These are phyloP conservation scores for Areca catechu DNA, from an alignment of 176 grass and related monocot species.

Conservation along the genomic window DNA sequence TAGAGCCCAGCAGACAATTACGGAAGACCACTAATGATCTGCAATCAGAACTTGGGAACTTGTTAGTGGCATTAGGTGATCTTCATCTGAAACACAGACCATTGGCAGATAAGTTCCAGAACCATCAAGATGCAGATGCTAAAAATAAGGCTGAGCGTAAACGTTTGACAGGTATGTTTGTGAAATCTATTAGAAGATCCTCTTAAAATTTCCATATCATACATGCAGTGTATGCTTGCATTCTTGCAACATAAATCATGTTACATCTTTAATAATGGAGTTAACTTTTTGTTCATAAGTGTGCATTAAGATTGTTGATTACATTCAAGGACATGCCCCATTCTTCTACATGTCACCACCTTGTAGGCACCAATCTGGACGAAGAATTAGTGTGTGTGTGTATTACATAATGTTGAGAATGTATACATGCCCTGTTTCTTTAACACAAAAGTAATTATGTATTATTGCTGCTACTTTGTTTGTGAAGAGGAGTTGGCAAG, in stretches of 20 bases:
- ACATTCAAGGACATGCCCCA: too few relatives aligned
- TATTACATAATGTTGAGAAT: too few relatives aligned
- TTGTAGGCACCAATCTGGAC: too few relatives aligned
- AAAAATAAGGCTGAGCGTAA: constrained; percentile 59
- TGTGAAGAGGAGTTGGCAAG: constrained; percentile 65
- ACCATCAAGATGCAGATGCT: constrained; percentile 39
- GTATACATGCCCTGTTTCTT: too few relatives aligned
- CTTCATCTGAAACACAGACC: constrained; percentile 71
- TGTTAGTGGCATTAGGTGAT: constrained; percentile 35
- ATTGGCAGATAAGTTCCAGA: constrained; percentile 39
- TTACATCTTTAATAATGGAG: too few relatives aligned
- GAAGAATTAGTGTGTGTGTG: too few relatives aligned
- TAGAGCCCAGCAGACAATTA: constrained; percentile 36
- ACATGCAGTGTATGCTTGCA: too few relatives aligned
- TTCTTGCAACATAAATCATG: too few relatives aligned
- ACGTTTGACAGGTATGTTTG: constrained; percentile 60
- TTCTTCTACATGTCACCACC: too few relatives aligned
- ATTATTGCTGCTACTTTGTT: constrained; percentile 5
- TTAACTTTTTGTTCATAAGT: too few relatives aligned
- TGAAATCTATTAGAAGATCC: constrained; percentile 13
- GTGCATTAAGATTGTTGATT: too few relatives aligned
- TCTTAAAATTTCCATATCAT: background rate
- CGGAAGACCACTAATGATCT: constrained; percentile 24
- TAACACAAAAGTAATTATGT: background rate
- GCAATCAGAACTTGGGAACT: constrained; percentile 37